These are phyloP conservation scores for Buddleja alternifolia DNA, from an alignment of 257 asterid genomes.

Conservation along the genomic window DNA sequence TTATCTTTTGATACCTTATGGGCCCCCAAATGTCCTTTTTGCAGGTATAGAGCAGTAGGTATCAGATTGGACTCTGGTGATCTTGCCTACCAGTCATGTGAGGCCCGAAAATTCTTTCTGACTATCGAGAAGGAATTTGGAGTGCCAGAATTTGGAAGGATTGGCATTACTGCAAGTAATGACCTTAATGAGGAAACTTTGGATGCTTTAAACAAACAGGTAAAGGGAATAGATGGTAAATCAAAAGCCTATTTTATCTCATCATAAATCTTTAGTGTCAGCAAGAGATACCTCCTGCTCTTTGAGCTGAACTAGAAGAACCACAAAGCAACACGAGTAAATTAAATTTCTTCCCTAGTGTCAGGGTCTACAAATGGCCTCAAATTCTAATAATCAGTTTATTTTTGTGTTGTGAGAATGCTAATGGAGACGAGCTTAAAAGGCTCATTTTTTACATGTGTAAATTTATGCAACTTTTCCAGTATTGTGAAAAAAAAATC, in stretches of 20 bases:
- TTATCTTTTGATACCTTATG: conserved; percentile 20
- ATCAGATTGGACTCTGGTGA: conserved; percentile 98
- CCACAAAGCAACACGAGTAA: background rate
- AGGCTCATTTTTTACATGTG: background rate
- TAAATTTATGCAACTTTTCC: background rate
- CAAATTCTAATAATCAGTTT: background rate
- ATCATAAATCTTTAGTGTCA: conserved; percentile 3
- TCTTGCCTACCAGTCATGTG: conserved; percentile 90
- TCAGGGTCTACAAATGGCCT: background rate
- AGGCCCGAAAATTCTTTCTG: conserved; percentile 70
- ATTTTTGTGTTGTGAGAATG: background rate
- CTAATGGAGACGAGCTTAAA: conserved; percentile 11
- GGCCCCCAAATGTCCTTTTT: conserved; percentile 20
- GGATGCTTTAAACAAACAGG: conserved; percentile 98
- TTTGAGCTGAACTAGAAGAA: conserved; percentile 1
- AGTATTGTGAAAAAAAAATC: conserved; percentile 4
- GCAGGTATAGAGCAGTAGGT: conserved; percentile 87
- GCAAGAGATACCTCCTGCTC: background rate
- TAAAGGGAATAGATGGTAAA: conserved; percentile 28
- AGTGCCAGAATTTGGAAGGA: conserved; percentile 71
- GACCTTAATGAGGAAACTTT: conserved; percentile 97
- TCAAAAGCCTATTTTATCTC: background rate
- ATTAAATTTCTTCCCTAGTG: background rate
- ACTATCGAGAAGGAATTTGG: conserved; percentile 77
- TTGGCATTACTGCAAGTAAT: conserved; percentile 84